A percentile compares a stretch with the other conserved stretches of the same genome.
Conservation (phyloP, 306 rosid genomes). For the Comarum palustre region DNA sequence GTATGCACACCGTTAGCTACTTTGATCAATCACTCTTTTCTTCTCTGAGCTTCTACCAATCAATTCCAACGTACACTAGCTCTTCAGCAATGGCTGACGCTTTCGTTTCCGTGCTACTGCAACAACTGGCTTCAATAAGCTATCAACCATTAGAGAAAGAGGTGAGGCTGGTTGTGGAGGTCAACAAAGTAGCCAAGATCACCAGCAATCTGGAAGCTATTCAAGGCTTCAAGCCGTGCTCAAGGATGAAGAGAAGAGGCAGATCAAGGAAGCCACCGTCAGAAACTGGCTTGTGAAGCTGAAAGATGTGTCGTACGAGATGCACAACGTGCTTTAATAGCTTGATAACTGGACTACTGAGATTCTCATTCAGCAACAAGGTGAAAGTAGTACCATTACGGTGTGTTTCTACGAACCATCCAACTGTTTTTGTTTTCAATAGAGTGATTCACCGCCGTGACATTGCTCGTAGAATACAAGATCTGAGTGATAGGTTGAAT, state of each 20-base stretch:
- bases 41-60: no score
- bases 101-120: background rate
- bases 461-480: slow-evolving; percentile 1
- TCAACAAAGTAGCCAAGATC: background rate
- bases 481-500: background rate
- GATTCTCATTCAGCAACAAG: background rate
- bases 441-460: background rate
- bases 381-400: background rate
- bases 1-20: background rate
- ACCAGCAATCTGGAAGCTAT: background rate
- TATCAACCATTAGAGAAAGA: background rate
- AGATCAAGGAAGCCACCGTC: background rate
- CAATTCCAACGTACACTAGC: no score
- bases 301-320: slow-evolving; percentile 11
- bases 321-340: slow-evolving; percentile 10
- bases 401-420: slow-evolving; percentile 3
- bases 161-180: background rate
- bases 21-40: background rate
- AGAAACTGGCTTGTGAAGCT: slow-evolving; percentile 6
- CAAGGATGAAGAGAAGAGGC: slow-evolving; percentile 1
- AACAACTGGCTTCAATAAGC: slow-evolving; percentile 1
- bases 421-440: background rate
- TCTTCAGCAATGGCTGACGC: background rate
- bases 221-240: background rate
- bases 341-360: slow-evolving; percentile 21